Evolutionary conservation across 371 early-diverging fungal species (phyloP).

Genomic region (Mortierella polycephala): DNA sequence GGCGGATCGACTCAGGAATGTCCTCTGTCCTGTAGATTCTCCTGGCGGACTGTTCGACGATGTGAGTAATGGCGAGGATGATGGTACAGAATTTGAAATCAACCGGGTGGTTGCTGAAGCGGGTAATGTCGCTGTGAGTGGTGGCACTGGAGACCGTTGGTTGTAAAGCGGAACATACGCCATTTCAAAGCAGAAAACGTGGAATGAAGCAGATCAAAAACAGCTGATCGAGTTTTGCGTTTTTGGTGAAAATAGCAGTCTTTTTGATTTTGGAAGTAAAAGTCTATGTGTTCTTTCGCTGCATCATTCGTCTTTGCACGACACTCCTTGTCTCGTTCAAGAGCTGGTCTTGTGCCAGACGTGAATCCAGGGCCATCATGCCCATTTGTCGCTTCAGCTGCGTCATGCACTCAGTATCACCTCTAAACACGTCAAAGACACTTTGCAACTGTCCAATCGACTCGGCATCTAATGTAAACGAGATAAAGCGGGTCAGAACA

Average conservation of each 20-base stretch:
- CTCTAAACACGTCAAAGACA: conserved; percentile 59
- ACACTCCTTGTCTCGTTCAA: conserved; percentile 36
- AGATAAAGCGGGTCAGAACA: background rate
- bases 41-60: background rate
- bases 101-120: background rate
- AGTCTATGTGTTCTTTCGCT: conserved; percentile 24
- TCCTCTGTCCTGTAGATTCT: conserved; percentile 1
- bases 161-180: conserved; percentile 23
- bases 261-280: background rate
- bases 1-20: conserved; percentile 26
- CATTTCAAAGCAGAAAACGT: conserved; percentile 4
- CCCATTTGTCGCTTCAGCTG: conserved; percentile 62
- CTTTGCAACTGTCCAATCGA: conserved; percentile 48
- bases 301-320: conserved; percentile 22
- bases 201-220: background rate
- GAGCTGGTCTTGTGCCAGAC: conserved; percentile 52
- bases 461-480: conserved; percentile 52
- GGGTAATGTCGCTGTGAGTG: conserved; percentile 16
- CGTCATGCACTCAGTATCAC: conserved; percentile 53
- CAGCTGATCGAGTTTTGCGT: background rate
- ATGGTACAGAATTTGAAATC: background rate
- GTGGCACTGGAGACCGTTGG: conserved; percentile 16
- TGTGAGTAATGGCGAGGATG: background rate
- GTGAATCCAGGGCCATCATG: conserved; percentile 60
- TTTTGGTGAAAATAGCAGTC: conserved; percentile 6